Percentiles rank a stretch among this genome's conserved stretches.
phyloP scores from a whole-genome alignment of 768 basidiomycete genomes.

The Phylloporus sp. region DNA sequence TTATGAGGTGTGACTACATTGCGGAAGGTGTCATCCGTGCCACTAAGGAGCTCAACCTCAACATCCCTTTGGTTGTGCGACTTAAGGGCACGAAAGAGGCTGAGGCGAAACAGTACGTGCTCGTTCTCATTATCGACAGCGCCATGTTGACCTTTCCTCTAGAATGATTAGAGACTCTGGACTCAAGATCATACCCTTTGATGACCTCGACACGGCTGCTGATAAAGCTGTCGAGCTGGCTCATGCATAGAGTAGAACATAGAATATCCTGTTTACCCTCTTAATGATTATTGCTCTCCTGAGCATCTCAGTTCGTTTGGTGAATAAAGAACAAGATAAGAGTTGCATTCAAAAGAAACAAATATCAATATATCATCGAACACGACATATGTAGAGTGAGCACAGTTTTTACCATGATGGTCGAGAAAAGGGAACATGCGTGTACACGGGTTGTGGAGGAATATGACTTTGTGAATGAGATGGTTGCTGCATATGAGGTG shows the following conservation, averaged over 20 bases:
- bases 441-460: constrained; percentile 28
- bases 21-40: constrained; percentile 99
- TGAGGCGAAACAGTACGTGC: constrained; percentile 88
- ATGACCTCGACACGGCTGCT: constrained; percentile 90
- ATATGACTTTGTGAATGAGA: constrained; percentile 26
- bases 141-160: constrained; percentile 6
- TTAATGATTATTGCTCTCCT: constrained; percentile 9
- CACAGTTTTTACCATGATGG: constrained; percentile 29
- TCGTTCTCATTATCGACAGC: background rate
- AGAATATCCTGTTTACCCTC: constrained; percentile 16
- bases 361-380: constrained; percentile 33
- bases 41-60: constrained; percentile 83
- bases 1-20: constrained; percentile 99
- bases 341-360: constrained; percentile 23
- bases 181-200: constrained; percentile 89
- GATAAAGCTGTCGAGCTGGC: constrained; percentile 74
- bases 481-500: constrained; percentile 39
- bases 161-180: constrained; percentile 95
- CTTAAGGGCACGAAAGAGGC: constrained; percentile 96
- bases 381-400: constrained; percentile 16
- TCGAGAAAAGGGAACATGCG: constrained; percentile 27
- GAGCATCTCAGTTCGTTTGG: constrained; percentile 1
- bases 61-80: constrained; percentile 87
- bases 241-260: constrained; percentile 35
- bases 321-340: constrained; percentile 14